Percentiles rank a stretch among this genome's conserved stretches.
Conservation (phyloP, 208 protist species). For the Leishmania mexicana region DNA sequence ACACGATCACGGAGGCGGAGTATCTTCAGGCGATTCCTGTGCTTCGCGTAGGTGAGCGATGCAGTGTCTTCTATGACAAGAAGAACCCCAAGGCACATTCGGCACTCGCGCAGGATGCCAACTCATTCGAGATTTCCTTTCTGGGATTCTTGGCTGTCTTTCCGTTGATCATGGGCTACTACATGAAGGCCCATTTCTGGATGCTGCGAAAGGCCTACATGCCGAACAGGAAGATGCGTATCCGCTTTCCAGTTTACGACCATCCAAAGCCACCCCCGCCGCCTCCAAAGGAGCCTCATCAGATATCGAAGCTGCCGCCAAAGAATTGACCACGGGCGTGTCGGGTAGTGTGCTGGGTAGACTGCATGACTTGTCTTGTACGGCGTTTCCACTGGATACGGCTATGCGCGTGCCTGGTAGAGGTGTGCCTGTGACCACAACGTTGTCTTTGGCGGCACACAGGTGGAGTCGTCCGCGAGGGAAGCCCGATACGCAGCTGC, state of each 20-base stretch:
- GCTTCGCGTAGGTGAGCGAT: constrained; percentile 77
- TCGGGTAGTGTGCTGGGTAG: not conserved
- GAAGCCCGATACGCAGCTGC: not conserved
- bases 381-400: not conserved
- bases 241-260: constrained; percentile 69
- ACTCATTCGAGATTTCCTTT: constrained; percentile 89
- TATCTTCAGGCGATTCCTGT: constrained; percentile 90
- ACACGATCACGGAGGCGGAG: constrained; percentile 89
- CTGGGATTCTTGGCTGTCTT: constrained; percentile 78
- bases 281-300: constrained; percentile 44
- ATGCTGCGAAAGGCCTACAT: constrained; percentile 76
- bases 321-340: constrained; percentile 23
- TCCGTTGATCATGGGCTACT: constrained; percentile 81
- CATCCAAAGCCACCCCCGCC: constrained; percentile 55
- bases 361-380: not conserved
- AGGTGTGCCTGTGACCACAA: not conserved
- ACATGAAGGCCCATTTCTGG: constrained; percentile 86
- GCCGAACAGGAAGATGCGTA: constrained; percentile 79
- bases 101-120: constrained; percentile 84
- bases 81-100: constrained; percentile 68
- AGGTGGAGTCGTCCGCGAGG: not conserved
- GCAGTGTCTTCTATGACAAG: constrained; percentile 89
- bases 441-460: not conserved
- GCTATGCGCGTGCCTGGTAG: not conserved
- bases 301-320: constrained; percentile 62